Conservation (phyloP, 805 yeast genomes). For the Pichia kluyveri region DNA sequence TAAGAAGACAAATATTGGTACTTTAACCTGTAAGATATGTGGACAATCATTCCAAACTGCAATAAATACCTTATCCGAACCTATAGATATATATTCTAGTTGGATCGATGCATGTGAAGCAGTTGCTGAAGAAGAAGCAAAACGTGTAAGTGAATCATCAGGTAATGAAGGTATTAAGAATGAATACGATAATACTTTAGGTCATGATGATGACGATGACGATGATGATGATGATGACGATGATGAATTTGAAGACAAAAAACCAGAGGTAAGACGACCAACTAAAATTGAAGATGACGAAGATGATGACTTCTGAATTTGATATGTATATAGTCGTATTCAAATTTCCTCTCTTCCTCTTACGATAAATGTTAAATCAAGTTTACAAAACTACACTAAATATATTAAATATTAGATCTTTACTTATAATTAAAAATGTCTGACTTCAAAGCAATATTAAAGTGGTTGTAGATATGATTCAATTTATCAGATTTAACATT, state of each 20-base stretch:
- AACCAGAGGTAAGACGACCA: not conserved
- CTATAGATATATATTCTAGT: conserved; percentile 91
- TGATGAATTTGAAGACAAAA: not conserved
- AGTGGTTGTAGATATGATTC: too few relatives aligned
- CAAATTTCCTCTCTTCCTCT: not conserved
- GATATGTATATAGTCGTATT: not conserved
- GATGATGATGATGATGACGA: conserved; percentile 3
- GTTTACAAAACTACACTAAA: too few relatives aligned
- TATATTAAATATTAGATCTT: too few relatives aligned
- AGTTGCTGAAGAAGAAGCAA: conserved; percentile 55
- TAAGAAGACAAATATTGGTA: conserved; percentile 77
- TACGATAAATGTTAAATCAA: too few relatives aligned
- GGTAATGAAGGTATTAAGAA: conserved; percentile 1
- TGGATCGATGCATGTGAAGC: conserved; percentile 97
- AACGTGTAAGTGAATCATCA: conserved; percentile 9
- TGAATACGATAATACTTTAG: conserved; percentile 10
- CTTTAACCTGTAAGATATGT: conserved; percentile 82
- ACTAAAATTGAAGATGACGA: conserved; percentile 4
- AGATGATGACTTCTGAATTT: conserved; percentile 12
- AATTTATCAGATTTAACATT: too few relatives aligned
- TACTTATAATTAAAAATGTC: too few relatives aligned
- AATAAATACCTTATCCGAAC: conserved; percentile 75
- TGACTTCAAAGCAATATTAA: too few relatives aligned
- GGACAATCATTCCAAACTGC: conserved; percentile 90
- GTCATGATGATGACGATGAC: conserved; percentile 9